Evolutionary conservation across 495 filamentous ascomycete genomes (phyloP).

Genomic region (Aspergillus sclerotiicarbonarius): DNA sequence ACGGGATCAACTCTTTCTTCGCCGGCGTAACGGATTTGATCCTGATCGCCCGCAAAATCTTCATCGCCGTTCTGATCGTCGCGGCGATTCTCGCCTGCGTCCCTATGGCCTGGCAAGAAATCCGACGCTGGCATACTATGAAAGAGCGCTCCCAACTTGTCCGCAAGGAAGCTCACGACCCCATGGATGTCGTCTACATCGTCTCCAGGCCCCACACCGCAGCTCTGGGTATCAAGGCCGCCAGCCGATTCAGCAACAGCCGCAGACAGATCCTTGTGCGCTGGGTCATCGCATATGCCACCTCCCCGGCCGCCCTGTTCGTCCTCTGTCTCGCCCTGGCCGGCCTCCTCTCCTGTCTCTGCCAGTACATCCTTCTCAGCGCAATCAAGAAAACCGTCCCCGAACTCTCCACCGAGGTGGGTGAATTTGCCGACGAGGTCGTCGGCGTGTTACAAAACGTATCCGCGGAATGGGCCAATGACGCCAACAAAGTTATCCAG

Average conservation of each 20-base stretch:
- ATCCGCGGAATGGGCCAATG: constrained; percentile 71
- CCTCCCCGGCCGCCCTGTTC: constrained; percentile 80
- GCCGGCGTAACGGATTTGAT: constrained; percentile 60
- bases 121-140: constrained; percentile 72
- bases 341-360: constrained; percentile 79
- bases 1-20: constrained; percentile 86
- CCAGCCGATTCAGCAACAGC: constrained; percentile 63
- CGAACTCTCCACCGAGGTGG: constrained; percentile 70
- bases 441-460: constrained; percentile 68
- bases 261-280: constrained; percentile 69
- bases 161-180: constrained; percentile 63
- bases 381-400: constrained; percentile 74
- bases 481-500: constrained; percentile 70
- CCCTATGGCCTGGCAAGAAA: constrained; percentile 76
- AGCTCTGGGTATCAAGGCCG: constrained; percentile 66
- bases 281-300: constrained; percentile 86
- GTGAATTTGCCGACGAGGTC: constrained; percentile 77
- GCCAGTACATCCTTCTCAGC: constrained; percentile 76
- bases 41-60: constrained; percentile 63
- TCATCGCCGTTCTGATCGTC: constrained; percentile 67
- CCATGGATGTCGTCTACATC: constrained; percentile 88
- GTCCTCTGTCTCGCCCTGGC: constrained; percentile 82
- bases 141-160: constrained; percentile 66
- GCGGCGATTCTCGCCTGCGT: constrained; percentile 69
- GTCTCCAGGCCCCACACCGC: constrained; percentile 75